phyloP scores from a whole-genome alignment of 2,329 filamentous ascomycete species.

The Monosporascus sp. region DNA sequence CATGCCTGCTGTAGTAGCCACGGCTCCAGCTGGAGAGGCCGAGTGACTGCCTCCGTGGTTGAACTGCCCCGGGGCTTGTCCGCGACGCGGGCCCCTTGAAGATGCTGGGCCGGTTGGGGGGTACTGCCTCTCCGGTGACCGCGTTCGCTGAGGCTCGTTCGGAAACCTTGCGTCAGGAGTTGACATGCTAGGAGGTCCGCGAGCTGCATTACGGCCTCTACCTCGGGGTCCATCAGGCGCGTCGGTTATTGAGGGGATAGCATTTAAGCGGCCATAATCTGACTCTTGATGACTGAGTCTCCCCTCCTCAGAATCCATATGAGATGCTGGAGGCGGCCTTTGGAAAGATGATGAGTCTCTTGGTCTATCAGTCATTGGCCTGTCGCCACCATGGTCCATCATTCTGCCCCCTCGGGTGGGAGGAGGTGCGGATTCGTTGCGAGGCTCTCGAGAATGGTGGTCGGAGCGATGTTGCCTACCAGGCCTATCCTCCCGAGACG shows the following conservation, averaged over 20 bases:
- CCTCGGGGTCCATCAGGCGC: conserved; percentile 52
- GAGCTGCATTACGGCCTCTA: conserved; percentile 39
- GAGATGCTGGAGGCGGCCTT: conserved; percentile 26
- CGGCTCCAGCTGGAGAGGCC: conserved; percentile 18
- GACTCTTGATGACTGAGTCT: conserved; percentile 51
- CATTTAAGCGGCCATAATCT: conserved; percentile 57
- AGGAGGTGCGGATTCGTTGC: conserved; percentile 21
- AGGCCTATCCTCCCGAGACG: conserved; percentile 41
- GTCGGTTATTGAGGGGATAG: conserved; percentile 38
- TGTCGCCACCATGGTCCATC: conserved; percentile 35
- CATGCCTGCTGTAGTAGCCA: conserved; percentile 19
- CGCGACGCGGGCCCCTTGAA: conserved; percentile 38
- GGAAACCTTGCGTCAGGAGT: conserved; percentile 38
- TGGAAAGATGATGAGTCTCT: conserved; percentile 36
- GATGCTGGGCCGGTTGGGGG: conserved; percentile 50
- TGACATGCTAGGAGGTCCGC: conserved; percentile 33
- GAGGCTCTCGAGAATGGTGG: conserved; percentile 27
- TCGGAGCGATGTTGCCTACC: conserved; percentile 37
- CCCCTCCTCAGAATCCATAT: conserved; percentile 45
- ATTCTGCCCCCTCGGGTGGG: conserved; percentile 21
- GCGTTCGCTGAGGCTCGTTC: conserved; percentile 30
- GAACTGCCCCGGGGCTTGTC: conserved; percentile 27
- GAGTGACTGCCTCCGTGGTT: conserved; percentile 12
- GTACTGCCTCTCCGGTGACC: conserved; percentile 43
- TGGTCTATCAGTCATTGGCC: conserved; percentile 33